A percentile compares a stretch with the other conserved stretches of the same genome.
These are phyloP conservation scores for Moesziomyces antarcticus DNA, from an alignment of 1,284 basidiomycete species.

Conservation along the genomic window DNA sequence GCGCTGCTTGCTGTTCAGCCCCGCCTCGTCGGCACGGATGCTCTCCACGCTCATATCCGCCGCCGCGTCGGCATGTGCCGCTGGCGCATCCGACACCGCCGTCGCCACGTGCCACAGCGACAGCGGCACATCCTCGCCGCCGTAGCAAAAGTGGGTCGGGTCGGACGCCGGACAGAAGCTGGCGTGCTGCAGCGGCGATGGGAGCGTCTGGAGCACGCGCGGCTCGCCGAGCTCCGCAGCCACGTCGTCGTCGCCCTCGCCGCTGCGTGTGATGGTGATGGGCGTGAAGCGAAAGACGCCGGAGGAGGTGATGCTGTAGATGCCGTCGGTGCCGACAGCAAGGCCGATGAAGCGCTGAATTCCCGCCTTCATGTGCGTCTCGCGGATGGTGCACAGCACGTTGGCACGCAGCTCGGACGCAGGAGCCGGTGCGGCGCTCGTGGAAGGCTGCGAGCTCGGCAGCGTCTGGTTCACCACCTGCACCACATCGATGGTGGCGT, in stretches of 20 bases:
- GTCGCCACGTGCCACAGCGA: constrained; percentile 53
- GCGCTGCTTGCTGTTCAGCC: constrained; percentile 42
- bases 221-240: constrained; percentile 13
- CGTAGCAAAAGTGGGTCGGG: constrained; percentile 55
- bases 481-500: constrained; percentile 54
- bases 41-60: constrained; percentile 33
- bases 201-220: constrained; percentile 28
- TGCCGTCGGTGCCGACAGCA: constrained; percentile 38
- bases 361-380: constrained; percentile 52
- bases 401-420: constrained; percentile 20
- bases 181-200: constrained; percentile 50
- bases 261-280: constrained; percentile 1
- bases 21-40: constrained; percentile 19
- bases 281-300: constrained; percentile 50
- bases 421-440: constrained; percentile 16
- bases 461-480: constrained; percentile 30
- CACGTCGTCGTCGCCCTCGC: not conserved
- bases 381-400: constrained; percentile 42
- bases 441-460: constrained; percentile 6
- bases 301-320: constrained; percentile 49
- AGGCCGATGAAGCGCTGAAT: constrained; percentile 58
- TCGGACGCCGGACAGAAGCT: constrained; percentile 46
- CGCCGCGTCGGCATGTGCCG: constrained; percentile 6
- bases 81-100: constrained; percentile 30
- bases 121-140: constrained; percentile 57